A percentile compares a stretch with the other conserved stretches of the same genome.
Evolutionary conservation across 73 alveolate genomes (phyloP).

Genomic region (Blepharisma japonicum): DNA sequence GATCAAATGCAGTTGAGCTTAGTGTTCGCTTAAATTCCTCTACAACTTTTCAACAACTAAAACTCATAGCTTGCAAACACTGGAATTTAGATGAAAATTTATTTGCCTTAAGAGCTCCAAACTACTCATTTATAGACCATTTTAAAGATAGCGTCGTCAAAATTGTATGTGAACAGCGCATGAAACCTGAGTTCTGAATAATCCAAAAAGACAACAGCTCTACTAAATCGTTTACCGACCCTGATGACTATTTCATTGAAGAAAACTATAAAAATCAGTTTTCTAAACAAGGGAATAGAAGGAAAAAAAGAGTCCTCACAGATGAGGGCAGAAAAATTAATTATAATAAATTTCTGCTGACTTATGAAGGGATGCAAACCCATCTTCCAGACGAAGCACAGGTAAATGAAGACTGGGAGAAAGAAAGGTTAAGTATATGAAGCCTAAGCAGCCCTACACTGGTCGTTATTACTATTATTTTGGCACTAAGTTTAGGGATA

Average conservation of each 20-base stretch:
- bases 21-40: background rate
- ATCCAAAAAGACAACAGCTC: constrained; percentile 7
- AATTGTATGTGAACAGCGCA: background rate
- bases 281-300: background rate
- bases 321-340: background rate
- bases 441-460: too few species aligned
- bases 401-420: background rate
- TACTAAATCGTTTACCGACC: background rate
- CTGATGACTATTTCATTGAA: constrained; percentile 19
- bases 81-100: constrained; percentile 9
- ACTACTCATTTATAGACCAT: background rate
- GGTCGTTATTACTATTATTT: too few species aligned
- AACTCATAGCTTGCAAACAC: background rate
- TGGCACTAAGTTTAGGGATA: too few species aligned
- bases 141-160: background rate
- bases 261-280: background rate
- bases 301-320: background rate
- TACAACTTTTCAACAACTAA: background rate
- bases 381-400: background rate
- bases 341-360: background rate
- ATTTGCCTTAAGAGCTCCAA: constrained; percentile 4
- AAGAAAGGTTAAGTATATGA: background rate
- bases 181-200: constrained; percentile 25
- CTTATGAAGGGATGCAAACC: background rate
- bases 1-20: background rate